Evolutionary conservation across 768 basidiomycete species (phyloP).

Genomic region (Tylopilus vinaceipallidus): DNA sequence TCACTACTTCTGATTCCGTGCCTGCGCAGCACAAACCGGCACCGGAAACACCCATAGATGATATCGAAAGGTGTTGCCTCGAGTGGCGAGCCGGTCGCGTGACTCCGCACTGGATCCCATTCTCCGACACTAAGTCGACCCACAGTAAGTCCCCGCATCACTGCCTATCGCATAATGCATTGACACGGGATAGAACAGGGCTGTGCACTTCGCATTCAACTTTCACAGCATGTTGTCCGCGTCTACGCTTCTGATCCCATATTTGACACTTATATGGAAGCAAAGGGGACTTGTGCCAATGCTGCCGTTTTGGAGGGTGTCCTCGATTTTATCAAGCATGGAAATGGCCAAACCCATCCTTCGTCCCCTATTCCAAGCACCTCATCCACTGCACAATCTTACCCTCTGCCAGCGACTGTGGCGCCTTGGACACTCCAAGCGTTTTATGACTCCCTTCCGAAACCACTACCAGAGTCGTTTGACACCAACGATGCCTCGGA

Average conservation of each 20-base stretch:
- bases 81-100: constrained; percentile 55
- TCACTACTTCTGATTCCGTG: background rate
- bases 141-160: constrained; percentile 36
- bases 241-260: constrained; percentile 51
- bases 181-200: constrained; percentile 42
- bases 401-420: constrained; percentile 3
- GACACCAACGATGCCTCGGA: constrained; percentile 44
- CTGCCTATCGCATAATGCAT: background rate
- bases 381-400: constrained; percentile 5
- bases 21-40: background rate
- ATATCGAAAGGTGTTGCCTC: constrained; percentile 53
- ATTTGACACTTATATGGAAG: constrained; percentile 41
- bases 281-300: constrained; percentile 53
- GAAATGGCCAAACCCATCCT: constrained; percentile 49
- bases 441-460: constrained; percentile 65
- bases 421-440: constrained; percentile 45
- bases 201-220: constrained; percentile 53
- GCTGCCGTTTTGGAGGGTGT: constrained; percentile 52
- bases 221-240: constrained; percentile 47
- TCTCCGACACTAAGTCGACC: constrained; percentile 44
- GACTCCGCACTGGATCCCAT: constrained; percentile 51
- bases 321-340: constrained; percentile 56
- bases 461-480: constrained; percentile 58
- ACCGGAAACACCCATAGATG: constrained; percentile 24
- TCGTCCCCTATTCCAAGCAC: constrained; percentile 18